phyloP scores from a whole-genome alignment of 345 rosid genomes.

The Syzygium grande region DNA sequence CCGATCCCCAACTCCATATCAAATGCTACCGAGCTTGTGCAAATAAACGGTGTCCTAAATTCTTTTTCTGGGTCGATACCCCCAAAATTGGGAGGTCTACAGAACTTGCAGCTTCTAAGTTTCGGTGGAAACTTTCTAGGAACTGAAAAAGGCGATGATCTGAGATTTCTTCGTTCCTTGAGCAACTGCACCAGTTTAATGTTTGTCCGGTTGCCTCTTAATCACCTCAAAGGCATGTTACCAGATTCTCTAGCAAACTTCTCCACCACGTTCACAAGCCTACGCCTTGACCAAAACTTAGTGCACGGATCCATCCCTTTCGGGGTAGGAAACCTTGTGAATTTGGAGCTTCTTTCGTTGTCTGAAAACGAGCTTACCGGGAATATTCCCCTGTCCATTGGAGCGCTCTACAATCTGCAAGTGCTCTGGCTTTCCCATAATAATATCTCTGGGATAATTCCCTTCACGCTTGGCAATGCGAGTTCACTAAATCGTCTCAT shows the following conservation, averaged over 20 bases:
- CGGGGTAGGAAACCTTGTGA: neutral
- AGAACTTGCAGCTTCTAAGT: neutral
- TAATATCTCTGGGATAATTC: neutral
- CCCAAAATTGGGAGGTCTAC: neutral
- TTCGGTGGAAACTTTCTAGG: neutral
- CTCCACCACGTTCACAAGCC: neutral
- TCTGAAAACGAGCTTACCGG: neutral
- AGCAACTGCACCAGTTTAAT: neutral
- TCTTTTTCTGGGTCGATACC: neutral
- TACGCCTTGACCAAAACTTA: neutral
- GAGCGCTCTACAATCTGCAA: neutral
- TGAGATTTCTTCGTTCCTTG: neutral
- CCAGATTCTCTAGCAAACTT: neutral
- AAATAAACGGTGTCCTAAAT: neutral
- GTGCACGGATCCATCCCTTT: conserved; percentile 1
- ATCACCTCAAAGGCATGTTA: neutral
- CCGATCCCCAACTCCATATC: neutral
- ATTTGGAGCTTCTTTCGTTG: neutral
- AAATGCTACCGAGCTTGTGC: neutral
- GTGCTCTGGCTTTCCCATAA: neutral
- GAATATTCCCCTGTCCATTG: neutral
- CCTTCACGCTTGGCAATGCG: neutral
- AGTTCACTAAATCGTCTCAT: neutral
- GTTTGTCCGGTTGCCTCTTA: neutral
- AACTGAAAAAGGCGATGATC: neutral